Percentiles rank a stretch among this genome's conserved stretches.
Conservation (phyloP, 768 basidiomycete genomes). For the Pulveroboletus sp. region DNA sequence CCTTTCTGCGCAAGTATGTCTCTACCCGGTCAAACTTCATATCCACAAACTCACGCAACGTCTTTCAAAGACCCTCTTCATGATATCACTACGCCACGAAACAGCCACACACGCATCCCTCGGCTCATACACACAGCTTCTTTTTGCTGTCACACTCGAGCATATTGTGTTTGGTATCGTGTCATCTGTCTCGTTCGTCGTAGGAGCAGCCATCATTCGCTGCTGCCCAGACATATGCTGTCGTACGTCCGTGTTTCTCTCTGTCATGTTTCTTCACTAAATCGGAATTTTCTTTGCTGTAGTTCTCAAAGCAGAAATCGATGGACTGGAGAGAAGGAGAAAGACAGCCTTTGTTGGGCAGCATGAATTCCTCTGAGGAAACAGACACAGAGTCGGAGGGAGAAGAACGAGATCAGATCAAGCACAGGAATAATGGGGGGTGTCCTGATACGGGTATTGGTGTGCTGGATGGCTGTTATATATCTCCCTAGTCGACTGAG, state of each 20-base stretch:
- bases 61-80: conserved; percentile 30
- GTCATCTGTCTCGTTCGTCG: conserved; percentile 56
- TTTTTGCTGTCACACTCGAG: conserved; percentile 67
- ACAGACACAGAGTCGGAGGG: too few relatives aligned
- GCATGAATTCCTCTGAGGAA: too few relatives aligned
- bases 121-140: conserved; percentile 59
- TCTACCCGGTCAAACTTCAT: too few relatives aligned
- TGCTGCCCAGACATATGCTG: conserved; percentile 11
- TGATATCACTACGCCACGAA: conserved; percentile 62
- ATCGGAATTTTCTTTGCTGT: neutral
- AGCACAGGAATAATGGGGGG: too few relatives aligned
- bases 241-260: conserved; percentile 3
- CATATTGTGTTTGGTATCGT: conserved; percentile 57
- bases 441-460: too few relatives aligned
- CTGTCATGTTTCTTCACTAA: neutral
- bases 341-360: too few relatives aligned
- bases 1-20: conserved; percentile 15
- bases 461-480: too few relatives aligned
- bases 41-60: too few relatives aligned
- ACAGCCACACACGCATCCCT: conserved; percentile 62
- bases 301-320: conserved; percentile 6
- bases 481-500: too few relatives aligned
- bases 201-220: conserved; percentile 67
- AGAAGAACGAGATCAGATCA: too few relatives aligned
- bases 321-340: too few relatives aligned